Percentiles rank a stretch among this genome's conserved stretches.
Evolutionary conservation across 148 eudicot species (phyloP).

Genomic region (Rhododendron henanense): DNA sequence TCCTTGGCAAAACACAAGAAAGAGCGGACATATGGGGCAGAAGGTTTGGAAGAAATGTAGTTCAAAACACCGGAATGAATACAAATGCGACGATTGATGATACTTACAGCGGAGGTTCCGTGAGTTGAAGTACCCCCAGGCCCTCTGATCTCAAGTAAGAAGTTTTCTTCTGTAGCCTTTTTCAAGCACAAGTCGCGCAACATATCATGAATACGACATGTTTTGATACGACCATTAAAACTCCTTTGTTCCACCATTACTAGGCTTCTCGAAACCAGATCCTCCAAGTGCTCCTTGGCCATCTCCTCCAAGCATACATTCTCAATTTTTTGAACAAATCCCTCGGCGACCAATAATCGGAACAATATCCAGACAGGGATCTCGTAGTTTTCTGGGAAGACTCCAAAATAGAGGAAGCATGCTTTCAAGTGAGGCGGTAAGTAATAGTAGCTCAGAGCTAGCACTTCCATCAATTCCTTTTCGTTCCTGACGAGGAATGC

Average conservation of each 20-base stretch:
- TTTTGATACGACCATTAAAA: constrained; percentile 2
- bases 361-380: constrained; percentile 16
- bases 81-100: no score
- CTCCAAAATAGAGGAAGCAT: constrained; percentile 25
- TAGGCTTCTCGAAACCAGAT: constrained; percentile 31
- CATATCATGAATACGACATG: constrained; percentile 13
- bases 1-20: no score
- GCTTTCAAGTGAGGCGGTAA: constrained; percentile 28
- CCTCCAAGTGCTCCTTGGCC: constrained; percentile 33
- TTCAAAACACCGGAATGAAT: no score
- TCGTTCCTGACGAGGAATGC: constrained; percentile 2
- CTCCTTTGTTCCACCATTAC: constrained; percentile 20
- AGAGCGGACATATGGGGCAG: no score
- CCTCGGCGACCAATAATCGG: constrained; percentile 34
- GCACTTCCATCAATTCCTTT: constrained; percentile 4
- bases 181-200: no score
- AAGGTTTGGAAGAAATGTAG: no score
- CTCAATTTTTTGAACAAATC: constrained; percentile 23
- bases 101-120: no score
- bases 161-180: no score
- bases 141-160: no score
- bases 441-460: constrained; percentile 30
- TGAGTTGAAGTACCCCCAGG: no score
- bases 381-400: not conserved
- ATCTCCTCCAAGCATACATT: constrained; percentile 19